Conservation (phyloP, 23 red algal genomes). For the Gracilaria domingensis region DNA sequence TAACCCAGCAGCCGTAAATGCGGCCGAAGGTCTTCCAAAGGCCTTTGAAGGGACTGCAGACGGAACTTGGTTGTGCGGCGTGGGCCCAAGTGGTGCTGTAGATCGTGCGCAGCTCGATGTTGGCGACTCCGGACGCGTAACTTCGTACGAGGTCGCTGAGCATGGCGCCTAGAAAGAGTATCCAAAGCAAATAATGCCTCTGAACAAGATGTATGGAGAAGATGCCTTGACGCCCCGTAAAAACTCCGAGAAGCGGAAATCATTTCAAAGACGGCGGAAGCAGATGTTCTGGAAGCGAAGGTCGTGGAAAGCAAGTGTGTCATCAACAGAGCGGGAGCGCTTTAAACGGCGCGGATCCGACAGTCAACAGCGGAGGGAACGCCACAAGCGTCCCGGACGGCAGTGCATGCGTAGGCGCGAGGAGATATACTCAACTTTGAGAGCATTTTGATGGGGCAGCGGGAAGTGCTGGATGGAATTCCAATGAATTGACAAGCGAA, state of each 20-base stretch:
- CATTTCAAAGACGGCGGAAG: conserved; percentile 63
- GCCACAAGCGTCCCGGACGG: conserved; percentile 39
- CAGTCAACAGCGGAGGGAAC: not conserved
- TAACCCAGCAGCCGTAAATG: not conserved
- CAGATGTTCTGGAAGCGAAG: conserved; percentile 56
- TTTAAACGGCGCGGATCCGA: too few species aligned
- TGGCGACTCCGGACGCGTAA: not conserved
- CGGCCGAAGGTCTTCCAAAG: too few species aligned
- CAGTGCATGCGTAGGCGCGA: conserved; percentile 15
- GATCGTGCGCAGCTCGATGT: not conserved
- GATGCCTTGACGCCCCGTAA: conserved; percentile 42
- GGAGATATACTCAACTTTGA: conserved; percentile 70
- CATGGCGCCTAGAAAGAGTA: conserved; percentile 55
- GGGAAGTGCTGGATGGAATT: conserved; percentile 54
- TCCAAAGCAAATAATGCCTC: conserved; percentile 63
- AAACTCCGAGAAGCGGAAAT: conserved; percentile 62
- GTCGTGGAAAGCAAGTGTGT: not conserved
- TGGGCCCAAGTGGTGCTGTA: not conserved
- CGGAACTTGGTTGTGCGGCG: conserved; percentile 2
- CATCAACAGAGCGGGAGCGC: not conserved
- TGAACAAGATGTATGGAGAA: conserved; percentile 69
- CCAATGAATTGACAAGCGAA: conserved; percentile 49
- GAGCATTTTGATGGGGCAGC: conserved; percentile 26
- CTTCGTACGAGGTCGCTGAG: too few species aligned
- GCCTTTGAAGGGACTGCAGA: too few species aligned